Percentiles rank a stretch among this genome's conserved stretches.
phyloP scores from a whole-genome alignment of 2,329 filamentous ascomycete species.

The Podosphaera aphanis region DNA sequence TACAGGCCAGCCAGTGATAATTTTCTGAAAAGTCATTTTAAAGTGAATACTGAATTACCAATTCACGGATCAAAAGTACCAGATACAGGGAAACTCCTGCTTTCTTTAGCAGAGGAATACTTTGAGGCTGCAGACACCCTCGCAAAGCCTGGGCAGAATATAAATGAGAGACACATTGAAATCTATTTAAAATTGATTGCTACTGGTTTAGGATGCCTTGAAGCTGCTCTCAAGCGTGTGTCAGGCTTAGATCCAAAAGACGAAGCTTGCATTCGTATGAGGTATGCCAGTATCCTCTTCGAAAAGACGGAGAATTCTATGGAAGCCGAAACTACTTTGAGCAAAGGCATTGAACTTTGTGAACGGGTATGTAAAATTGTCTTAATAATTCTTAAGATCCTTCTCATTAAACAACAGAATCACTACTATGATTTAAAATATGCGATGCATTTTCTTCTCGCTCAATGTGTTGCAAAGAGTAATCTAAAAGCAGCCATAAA shows the following conservation, averaged over 20 bases:
- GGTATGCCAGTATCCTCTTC: constrained; percentile 47
- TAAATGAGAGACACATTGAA: constrained; percentile 27
- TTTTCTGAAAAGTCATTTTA: background rate
- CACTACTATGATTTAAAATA: constrained; percentile 47
- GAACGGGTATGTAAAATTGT: constrained; percentile 27
- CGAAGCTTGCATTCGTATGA: constrained; percentile 44
- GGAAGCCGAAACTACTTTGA: constrained; percentile 48
- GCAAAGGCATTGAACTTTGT: constrained; percentile 46
- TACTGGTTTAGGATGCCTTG: constrained; percentile 48
- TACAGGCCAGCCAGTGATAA: background rate
- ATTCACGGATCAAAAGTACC: constrained; percentile 1
- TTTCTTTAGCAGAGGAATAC: constrained; percentile 56
- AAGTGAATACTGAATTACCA: background rate
- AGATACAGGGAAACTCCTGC: constrained; percentile 23
- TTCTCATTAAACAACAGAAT: constrained; percentile 19
- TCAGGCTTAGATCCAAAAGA: constrained; percentile 33
- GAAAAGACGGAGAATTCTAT: constrained; percentile 54
- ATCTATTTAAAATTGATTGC: constrained; percentile 51
- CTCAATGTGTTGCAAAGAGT: constrained; percentile 45
- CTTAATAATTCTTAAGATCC: constrained; percentile 8
- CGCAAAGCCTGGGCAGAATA: constrained; percentile 25
- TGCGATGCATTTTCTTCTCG: constrained; percentile 50
- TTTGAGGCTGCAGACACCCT: constrained; percentile 39
- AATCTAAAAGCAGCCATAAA: constrained; percentile 53
- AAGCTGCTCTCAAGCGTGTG: constrained; percentile 39